Conservation (phyloP, 2,329 filamentous ascomycete species). For the Polychaeton citri region DNA sequence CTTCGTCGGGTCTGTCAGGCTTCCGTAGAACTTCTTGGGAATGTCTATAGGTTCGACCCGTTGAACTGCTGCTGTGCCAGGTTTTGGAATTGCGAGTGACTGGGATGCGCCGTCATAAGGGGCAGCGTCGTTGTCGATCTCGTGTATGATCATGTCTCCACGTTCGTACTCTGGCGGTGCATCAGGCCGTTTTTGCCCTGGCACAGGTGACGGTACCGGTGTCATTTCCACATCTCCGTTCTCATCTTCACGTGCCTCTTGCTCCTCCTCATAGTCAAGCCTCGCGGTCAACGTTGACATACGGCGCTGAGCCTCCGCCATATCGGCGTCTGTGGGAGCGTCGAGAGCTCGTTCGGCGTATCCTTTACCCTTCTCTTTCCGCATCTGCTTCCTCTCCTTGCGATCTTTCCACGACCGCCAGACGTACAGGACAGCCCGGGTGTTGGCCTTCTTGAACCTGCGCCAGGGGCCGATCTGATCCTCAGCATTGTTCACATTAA, state of each 20-base stretch:
- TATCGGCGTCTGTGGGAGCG: conserved; percentile 31
- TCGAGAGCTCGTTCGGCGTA: conserved; percentile 36
- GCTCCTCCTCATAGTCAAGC: conserved; percentile 22
- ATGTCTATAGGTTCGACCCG: conserved; percentile 32
- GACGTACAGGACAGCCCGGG: conserved; percentile 45
- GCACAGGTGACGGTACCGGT: conserved; percentile 71
- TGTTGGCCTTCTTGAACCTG: conserved; percentile 76
- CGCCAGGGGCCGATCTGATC: conserved; percentile 81
- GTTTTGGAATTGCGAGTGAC: conserved; percentile 9
- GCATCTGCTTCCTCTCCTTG: conserved; percentile 32
- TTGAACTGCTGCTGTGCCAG: conserved; percentile 15
- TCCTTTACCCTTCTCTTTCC: conserved; percentile 34
- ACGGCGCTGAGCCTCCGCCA: conserved; percentile 32
- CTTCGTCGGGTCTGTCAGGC: conserved; percentile 59
- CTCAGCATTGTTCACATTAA: conserved; percentile 84
- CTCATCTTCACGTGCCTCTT: conserved; percentile 24
- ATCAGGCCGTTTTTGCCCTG: conserved; percentile 35
- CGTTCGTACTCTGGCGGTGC: conserved; percentile 15
- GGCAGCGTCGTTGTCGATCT: background rate
- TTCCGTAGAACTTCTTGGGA: conserved; percentile 46
- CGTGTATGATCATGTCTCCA: conserved; percentile 1
- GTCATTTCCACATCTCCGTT: conserved; percentile 84
- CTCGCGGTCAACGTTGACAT: conserved; percentile 35
- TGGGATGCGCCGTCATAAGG: conserved; percentile 4
- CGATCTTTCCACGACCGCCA: conserved; percentile 34